Base-by-base conservation (phyloP, 2,329 filamentous ascomycete genomes). In the Sphaerulina vaccinii region DNA sequence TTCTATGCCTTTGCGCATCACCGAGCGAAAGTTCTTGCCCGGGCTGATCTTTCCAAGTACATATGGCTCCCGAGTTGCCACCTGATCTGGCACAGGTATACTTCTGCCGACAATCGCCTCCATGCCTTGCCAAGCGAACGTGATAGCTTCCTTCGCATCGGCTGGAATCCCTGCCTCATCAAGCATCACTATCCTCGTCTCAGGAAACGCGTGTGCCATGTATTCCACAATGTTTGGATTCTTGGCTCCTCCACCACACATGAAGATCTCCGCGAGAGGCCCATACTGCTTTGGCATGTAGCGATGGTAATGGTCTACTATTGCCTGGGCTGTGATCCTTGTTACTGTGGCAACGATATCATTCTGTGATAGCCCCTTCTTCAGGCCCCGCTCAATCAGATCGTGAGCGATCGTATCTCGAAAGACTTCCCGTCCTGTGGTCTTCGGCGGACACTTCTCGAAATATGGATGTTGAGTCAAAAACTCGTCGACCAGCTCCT, bases 71-170 rank as follows among this genome's bases (percentile, higher is more conserved):
- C 75, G 68, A 18, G 78, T 80, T 67, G 82, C 79, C 2, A 81
- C 79, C 6, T 75, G 68, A n/a, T 68, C 69, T 1, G 79, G 79
- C 7, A 83, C 77, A 1, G 75, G 77, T 40, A 82, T 79, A 22
- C 73, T 75, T 13, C 80, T 71, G 6, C 78, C 79, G 0, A 81
- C 74, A 13, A 83, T 63, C 1, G 79, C 78, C 62, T 84, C 80
- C 74, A 84, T 79, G 2, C 75, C 80, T 65, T 82, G 79, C 75
- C 79, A 81, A 3, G 82, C 80, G 62, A 84, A 83, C 1, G 76
- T 80, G 45, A 81, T 72, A 4, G 80, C 79, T 62, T 84, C 81
- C 64, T 84, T 84, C 2, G 81, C 80, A 27, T 75, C 77, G 1
- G 69, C 77, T 0, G 79, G 78, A 42, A 84, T 74, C 3, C 80